Conservation (phyloP, 2,329 filamentous ascomycete species). For the Alternaria rosae region DNA sequence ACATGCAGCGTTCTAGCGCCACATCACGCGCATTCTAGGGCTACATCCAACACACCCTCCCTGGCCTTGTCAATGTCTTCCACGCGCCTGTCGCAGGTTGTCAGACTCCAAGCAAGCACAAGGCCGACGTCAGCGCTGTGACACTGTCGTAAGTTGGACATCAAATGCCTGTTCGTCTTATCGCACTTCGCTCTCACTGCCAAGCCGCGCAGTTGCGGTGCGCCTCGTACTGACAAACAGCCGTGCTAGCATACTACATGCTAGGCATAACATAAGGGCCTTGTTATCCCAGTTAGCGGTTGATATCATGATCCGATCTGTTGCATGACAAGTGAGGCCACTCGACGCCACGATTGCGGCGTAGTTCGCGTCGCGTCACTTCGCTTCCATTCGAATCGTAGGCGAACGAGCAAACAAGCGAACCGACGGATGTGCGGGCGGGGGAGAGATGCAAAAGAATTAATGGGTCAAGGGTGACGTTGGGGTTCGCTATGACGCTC, state of each 20-base stretch:
- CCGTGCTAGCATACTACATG: neutral
- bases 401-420: neutral
- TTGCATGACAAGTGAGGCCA: neutral
- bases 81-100: neutral
- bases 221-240: neutral
- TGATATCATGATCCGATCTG: neutral
- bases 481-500: neutral
- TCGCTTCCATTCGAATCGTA: neutral
- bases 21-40: conserved; percentile 3
- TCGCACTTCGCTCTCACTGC: neutral
- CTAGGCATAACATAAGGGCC: neutral
- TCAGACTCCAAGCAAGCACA: neutral
- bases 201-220: neutral
- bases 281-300: neutral
- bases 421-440: neutral
- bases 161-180: neutral
- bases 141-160: neutral
- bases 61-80: neutral
- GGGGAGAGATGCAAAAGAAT: neutral
- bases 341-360: neutral
- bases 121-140: neutral
- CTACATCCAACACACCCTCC: neutral
- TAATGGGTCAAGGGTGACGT: neutral
- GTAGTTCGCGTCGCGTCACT: neutral
- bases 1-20: conserved; percentile 3